Evolutionary conservation across 23 red algal species (phyloP).

Genomic region (Pyropia yezoensis): DNA sequence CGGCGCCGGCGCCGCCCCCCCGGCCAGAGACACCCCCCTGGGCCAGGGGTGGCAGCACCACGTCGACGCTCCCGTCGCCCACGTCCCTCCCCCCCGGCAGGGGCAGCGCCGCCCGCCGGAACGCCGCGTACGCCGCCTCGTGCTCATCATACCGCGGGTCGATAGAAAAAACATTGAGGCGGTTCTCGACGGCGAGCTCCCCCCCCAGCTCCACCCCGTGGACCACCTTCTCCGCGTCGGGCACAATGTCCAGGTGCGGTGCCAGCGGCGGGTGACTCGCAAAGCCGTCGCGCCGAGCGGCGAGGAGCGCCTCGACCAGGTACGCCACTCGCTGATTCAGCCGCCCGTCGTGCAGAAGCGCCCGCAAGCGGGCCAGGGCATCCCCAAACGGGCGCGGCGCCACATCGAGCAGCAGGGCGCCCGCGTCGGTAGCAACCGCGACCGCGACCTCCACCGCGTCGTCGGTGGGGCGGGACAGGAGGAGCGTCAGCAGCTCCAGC

Average conservation of each 20-base stretch:
- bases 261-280: slow-evolving; percentile 19
- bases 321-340: slow-evolving; percentile 37
- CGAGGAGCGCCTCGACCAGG: slow-evolving; percentile 59
- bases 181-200: slow-evolving; percentile 39
- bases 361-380: slow-evolving; percentile 46
- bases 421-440: slow-evolving; percentile 45
- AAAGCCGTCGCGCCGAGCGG: slow-evolving; percentile 38
- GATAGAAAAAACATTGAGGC: slow-evolving; percentile 62
- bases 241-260: slow-evolving; percentile 56
- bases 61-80: background rate
- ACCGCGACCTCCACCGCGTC: slow-evolving; percentile 75
- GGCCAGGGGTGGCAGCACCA: too few relatives aligned
- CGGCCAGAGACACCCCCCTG: background rate
- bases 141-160: slow-evolving; percentile 66
- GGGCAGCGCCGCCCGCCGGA: slow-evolving; percentile 7
- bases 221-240: slow-evolving; percentile 63
- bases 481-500: slow-evolving; percentile 46
- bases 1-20: background rate
- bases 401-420: slow-evolving; percentile 25
- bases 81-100: background rate
- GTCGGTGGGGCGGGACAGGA: slow-evolving; percentile 45
- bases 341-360: slow-evolving; percentile 57
- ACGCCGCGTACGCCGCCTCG: slow-evolving; percentile 50
- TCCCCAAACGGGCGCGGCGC: slow-evolving; percentile 19
- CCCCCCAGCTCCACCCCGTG: slow-evolving; percentile 53